phyloP scores from a whole-genome alignment of 371 early-diverging fungal species.

The Smittium culicis region DNA sequence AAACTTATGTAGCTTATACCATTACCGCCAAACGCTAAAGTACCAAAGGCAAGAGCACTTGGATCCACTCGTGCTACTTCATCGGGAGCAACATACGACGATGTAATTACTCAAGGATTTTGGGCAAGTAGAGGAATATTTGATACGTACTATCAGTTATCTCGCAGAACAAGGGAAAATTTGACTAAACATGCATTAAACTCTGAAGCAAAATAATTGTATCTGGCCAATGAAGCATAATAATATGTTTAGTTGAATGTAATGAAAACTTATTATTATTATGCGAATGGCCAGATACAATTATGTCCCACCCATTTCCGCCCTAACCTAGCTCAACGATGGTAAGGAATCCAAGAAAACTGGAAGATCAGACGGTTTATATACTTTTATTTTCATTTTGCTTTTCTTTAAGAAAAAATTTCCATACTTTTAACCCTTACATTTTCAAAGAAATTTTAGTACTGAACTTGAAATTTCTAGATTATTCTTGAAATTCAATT shows the following conservation, averaged over 20 bases:
- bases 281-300: neutral
- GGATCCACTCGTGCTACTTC: neutral
- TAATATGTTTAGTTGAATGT: neutral
- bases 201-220: neutral
- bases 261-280: neutral
- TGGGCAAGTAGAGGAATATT: neutral
- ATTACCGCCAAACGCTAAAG: neutral
- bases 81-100: neutral
- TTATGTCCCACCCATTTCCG: neutral
- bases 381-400: neutral
- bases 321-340: neutral
- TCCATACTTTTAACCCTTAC: neutral
- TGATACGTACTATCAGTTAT: neutral
- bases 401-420: neutral
- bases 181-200: neutral
- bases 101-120: neutral
- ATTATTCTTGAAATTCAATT: neutral
- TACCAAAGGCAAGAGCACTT: constrained; percentile 5
- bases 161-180: neutral
- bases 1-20: neutral
- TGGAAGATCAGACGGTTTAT: neutral
- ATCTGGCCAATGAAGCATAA: neutral
- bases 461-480: neutral
- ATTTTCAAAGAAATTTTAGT: neutral
- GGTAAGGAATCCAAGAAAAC: neutral